These are phyloP conservation scores for Solanum chacoense DNA, from an alignment of 305 asterid genomes.

Conservation along the genomic window DNA sequence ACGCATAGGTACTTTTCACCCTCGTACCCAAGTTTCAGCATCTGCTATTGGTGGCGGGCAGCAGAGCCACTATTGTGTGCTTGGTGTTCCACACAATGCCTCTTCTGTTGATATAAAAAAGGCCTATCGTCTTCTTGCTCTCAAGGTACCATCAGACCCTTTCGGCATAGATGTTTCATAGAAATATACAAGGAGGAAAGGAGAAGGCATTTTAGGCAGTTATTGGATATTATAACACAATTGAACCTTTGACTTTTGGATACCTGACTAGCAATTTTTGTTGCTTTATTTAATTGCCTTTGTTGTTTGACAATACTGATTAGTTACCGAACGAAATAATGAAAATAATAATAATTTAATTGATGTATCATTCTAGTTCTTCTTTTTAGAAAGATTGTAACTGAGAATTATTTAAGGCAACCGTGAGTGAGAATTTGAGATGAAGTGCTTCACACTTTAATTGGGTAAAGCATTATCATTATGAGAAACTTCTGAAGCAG, in stretches of 20 bases:
- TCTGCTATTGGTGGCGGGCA: constrained; percentile 29
- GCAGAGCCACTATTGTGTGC: constrained; percentile 54
- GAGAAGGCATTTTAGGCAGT: background rate
- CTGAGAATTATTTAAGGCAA: background rate
- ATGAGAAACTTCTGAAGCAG: background rate
- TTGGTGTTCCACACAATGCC: constrained; percentile 58
- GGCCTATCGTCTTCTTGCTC: constrained; percentile 84
- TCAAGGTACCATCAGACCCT: constrained; percentile 33
- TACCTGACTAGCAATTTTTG: background rate
- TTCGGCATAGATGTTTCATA: background rate
- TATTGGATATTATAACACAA: background rate
- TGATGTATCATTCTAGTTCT: background rate
- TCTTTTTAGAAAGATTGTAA: background rate
- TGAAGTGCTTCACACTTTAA: background rate
- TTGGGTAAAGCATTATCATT: background rate
- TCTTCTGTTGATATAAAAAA: constrained; percentile 52
- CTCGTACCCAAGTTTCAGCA: constrained; percentile 13
- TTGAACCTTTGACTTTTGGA: background rate
- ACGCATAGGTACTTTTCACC: background rate
- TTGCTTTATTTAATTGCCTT: background rate
- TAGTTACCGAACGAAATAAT: background rate
- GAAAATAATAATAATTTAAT: background rate
- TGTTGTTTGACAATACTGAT: background rate
- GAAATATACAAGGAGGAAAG: background rate
- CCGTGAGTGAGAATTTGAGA: background rate